A percentile compares a stretch with the other conserved stretches of the same genome.
Evolutionary conservation across 208 protist species (phyloP).

Genomic region (Naegleria gruberi): DNA sequence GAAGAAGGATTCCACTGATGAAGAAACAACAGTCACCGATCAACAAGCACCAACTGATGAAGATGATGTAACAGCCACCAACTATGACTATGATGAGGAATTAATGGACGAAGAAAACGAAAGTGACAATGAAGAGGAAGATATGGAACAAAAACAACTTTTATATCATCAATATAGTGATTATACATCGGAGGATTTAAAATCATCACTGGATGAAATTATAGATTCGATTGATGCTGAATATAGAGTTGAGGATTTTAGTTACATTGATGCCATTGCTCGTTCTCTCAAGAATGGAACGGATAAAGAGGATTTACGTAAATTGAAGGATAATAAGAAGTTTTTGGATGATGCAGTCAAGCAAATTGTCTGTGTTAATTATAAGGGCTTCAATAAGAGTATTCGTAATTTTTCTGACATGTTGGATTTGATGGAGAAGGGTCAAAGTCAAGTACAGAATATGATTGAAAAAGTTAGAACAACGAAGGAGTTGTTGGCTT

Average conservation of each 20-base stretch:
- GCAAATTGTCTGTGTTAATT: conserved; percentile 2
- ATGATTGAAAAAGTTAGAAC: background rate
- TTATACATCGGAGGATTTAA: background rate
- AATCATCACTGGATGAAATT: background rate
- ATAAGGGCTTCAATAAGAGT: background rate
- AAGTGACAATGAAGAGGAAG: background rate
- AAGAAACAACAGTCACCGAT: no score
- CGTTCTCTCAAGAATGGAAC: background rate
- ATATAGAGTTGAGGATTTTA: background rate
- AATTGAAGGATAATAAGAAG: background rate
- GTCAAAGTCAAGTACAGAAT: background rate
- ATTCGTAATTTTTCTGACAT: conserved; percentile 15
- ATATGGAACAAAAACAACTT: background rate
- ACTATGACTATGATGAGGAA: background rate
- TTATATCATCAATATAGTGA: background rate
- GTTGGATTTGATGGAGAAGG: background rate
- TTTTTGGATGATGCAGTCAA: background rate
- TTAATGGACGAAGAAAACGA: background rate
- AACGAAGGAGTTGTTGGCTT: background rate
- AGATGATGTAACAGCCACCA: no score
- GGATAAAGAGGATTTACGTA: background rate
- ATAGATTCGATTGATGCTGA: background rate
- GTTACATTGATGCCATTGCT: conserved; percentile 2
- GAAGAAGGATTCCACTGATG: no score
- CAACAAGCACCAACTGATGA: no score